Conservation (phyloP, 768 basidiomycete species). For the Chalciporus pseudorubinellus region DNA sequence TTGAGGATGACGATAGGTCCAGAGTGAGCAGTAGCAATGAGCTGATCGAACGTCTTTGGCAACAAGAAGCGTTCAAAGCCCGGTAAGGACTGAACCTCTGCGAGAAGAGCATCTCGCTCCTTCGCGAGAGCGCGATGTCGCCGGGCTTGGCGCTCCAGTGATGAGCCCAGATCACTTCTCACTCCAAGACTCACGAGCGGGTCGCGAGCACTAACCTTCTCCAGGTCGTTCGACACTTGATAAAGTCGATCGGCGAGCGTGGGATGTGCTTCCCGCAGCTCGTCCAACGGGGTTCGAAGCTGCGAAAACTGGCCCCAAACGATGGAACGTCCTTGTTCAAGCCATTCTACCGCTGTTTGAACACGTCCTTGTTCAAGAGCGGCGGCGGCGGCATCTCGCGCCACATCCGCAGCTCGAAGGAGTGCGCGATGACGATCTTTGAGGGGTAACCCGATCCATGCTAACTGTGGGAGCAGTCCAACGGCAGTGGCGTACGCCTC, state of each 20-base stretch:
- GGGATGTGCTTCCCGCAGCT: background rate
- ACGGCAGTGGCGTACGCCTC: slow-evolving; percentile 15
- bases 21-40: background rate
- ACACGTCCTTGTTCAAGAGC: slow-evolving; percentile 7
- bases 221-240: background rate
- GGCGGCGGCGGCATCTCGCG: slow-evolving; percentile 15
- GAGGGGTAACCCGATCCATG: slow-evolving; percentile 8
- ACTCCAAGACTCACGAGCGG: background rate
- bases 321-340: slow-evolving; percentile 7
- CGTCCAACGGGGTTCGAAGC: slow-evolving; percentile 3
- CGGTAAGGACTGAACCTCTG: slow-evolving; percentile 13
- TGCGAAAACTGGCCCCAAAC: slow-evolving; percentile 5
- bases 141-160: slow-evolving; percentile 15
- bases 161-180: background rate
- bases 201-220: slow-evolving; percentile 1
- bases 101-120: slow-evolving; percentile 16
- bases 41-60: slow-evolving; percentile 8
- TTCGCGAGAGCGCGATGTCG: slow-evolving; percentile 12
- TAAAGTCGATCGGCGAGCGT: background rate
- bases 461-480: slow-evolving; percentile 12
- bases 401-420: slow-evolving; percentile 5
- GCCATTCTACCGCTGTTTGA: background rate
- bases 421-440: slow-evolving; percentile 14
- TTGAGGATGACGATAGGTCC: background rate
- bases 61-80: slow-evolving; percentile 24